phyloP scores from a whole-genome alignment of 768 basidiomycete genomes.

The Suillus luteus region DNA sequence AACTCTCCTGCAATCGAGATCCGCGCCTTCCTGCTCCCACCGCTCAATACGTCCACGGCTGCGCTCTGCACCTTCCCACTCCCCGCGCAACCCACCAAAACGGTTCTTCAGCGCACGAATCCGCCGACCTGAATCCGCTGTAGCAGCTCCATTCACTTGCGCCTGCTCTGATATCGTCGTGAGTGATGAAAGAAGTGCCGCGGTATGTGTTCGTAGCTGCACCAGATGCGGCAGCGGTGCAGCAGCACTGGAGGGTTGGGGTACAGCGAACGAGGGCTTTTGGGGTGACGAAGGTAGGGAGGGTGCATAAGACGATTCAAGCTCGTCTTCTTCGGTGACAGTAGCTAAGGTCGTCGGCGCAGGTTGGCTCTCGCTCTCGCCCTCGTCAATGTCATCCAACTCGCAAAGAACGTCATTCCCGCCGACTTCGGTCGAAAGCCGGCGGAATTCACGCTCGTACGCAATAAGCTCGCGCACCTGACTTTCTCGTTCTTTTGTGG shows the following conservation, averaged over 20 bases:
- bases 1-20: slow-evolving; percentile 38
- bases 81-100: slow-evolving; percentile 74
- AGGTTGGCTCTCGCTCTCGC: slow-evolving; percentile 34
- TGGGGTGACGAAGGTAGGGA: slow-evolving; percentile 46
- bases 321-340: slow-evolving; percentile 43
- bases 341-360: slow-evolving; percentile 31
- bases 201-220: slow-evolving; percentile 71
- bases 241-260: slow-evolving; percentile 34
- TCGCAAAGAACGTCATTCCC: slow-evolving; percentile 71
- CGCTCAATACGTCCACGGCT: slow-evolving; percentile 74
- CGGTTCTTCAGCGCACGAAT: slow-evolving; percentile 85
- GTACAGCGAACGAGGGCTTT: slow-evolving; percentile 59
- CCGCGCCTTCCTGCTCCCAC: slow-evolving; percentile 71
- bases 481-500: slow-evolving; percentile 72
- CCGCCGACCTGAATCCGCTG: slow-evolving; percentile 84
- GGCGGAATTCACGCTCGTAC: slow-evolving; percentile 77
- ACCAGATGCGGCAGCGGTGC: slow-evolving; percentile 42
- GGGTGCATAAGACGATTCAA: slow-evolving; percentile 41
- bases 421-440: slow-evolving; percentile 75
- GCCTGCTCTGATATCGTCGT: slow-evolving; percentile 83
- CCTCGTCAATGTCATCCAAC: slow-evolving; percentile 64
- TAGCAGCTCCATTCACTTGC: slow-evolving; percentile 84
- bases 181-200: slow-evolving; percentile 74
- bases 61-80: slow-evolving; percentile 84
- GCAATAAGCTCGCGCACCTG: slow-evolving; percentile 80